phyloP scores from a whole-genome alignment of 192 early-diverging fungal genomes.

The Chytriomyces confervae region DNA sequence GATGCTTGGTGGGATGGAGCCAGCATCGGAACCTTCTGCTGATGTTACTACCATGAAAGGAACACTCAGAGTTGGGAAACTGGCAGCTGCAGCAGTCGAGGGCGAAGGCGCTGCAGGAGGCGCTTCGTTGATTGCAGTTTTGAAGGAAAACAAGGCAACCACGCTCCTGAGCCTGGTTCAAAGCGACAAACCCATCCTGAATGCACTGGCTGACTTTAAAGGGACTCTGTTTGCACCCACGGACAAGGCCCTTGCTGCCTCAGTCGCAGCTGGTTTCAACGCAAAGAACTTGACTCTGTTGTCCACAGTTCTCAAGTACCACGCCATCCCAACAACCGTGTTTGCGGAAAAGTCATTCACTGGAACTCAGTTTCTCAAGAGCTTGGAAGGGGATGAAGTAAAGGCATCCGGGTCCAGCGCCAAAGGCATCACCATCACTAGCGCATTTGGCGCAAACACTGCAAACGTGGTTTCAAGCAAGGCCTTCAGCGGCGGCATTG shows the following conservation, averaged over 20 bases:
- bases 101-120: background rate
- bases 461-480: conserved; percentile 40
- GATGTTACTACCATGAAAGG: background rate
- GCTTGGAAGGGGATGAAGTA: conserved; percentile 21
- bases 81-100: background rate
- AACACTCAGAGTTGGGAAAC: background rate
- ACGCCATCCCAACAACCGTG: conserved; percentile 20
- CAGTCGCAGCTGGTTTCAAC: conserved; percentile 23
- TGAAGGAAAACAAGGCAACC: conserved; percentile 4
- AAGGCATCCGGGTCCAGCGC: background rate
- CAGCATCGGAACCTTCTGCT: background rate
- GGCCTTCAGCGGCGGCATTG: conserved; percentile 37
- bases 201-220: conserved; percentile 9
- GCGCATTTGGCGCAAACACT: background rate
- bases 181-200: conserved; percentile 10
- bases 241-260: conserved; percentile 22
- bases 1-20: background rate
- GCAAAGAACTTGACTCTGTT: background rate
- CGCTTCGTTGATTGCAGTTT: background rate
- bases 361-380: conserved; percentile 16
- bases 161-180: conserved; percentile 31
- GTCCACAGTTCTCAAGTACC: conserved; percentile 18
- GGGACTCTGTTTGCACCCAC: conserved; percentile 40
- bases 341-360: conserved; percentile 4
- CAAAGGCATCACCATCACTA: conserved; percentile 10